Percentiles rank a stretch among this genome's conserved stretches.
Conservation (phyloP, 2,329 filamentous ascomycete species). For the Neodidymelliopsis sp. region DNA sequence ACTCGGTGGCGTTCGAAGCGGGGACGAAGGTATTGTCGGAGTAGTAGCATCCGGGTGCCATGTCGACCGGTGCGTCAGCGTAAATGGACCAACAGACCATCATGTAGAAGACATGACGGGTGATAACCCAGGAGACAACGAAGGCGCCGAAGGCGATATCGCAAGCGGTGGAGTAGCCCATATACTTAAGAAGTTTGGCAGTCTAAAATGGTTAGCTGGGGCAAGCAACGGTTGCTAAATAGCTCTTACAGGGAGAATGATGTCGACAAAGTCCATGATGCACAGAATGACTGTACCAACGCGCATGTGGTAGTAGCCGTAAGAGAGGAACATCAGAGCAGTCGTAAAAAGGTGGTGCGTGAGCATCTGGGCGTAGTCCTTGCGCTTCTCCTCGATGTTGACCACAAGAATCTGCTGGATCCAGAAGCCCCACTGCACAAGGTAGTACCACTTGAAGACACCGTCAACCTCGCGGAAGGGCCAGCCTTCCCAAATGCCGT, state of each 20-base stretch:
- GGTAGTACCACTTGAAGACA: conserved; percentile 85
- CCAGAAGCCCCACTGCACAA: conserved; percentile 92
- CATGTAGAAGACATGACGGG: conserved; percentile 82
- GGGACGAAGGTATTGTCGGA: conserved; percentile 63
- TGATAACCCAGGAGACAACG: conserved; percentile 82
- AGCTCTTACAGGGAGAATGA: conserved; percentile 75
- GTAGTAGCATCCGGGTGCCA: conserved; percentile 75
- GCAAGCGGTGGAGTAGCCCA: conserved; percentile 77
- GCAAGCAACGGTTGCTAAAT: not conserved
- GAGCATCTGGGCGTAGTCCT: conserved; percentile 97
- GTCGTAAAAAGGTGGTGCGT: conserved; percentile 92
- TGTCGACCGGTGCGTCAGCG: conserved; percentile 66
- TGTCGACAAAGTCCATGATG: conserved; percentile 92
- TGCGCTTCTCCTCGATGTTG: conserved; percentile 91
- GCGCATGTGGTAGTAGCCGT: conserved; percentile 84
- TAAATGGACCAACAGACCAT: conserved; percentile 85
- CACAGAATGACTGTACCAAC: conserved; percentile 89
- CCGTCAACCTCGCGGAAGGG: conserved; percentile 78
- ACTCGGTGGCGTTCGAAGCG: conserved; percentile 58
- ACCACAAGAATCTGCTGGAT: conserved; percentile 93
- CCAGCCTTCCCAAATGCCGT: conserved; percentile 84
- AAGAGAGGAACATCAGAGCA: conserved; percentile 79
- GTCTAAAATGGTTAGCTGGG: conserved; percentile 59
- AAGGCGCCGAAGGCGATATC: conserved; percentile 87
- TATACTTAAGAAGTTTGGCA: conserved; percentile 91